phyloP scores from a whole-genome alignment of 2,329 filamentous ascomycete species.

The Sordariomycetes sp. region DNA sequence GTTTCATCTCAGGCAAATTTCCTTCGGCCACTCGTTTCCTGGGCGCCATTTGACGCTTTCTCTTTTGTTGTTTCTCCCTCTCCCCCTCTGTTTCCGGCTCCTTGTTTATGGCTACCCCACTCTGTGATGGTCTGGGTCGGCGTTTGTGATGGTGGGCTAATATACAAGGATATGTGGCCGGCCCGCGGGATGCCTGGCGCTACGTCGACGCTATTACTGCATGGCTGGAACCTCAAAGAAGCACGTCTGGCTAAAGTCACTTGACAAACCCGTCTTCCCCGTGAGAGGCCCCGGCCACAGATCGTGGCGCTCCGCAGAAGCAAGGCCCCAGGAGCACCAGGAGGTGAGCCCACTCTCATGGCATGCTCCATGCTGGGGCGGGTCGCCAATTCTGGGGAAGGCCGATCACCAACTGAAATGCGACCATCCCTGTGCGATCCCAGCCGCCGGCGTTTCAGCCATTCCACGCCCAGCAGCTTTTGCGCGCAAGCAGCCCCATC shows the following conservation, averaged over 20 bases:
- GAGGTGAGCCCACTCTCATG: neutral
- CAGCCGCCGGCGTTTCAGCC: neutral
- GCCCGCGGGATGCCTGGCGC: too few relatives aligned
- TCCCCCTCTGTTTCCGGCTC: neutral
- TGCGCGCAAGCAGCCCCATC: too few relatives aligned
- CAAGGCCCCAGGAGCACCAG: too few relatives aligned
- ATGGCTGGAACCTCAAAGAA: neutral
- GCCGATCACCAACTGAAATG: neutral
- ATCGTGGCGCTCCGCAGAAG: neutral
- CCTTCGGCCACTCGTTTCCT: too few relatives aligned
- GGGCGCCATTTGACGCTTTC: neutral
- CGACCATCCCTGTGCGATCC: neutral
- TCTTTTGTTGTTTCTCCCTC: neutral
- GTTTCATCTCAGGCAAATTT: too few relatives aligned
- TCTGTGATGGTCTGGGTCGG: neutral
- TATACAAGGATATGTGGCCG: neutral
- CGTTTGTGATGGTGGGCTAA: neutral
- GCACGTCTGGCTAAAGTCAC: neutral
- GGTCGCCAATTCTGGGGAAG: neutral
- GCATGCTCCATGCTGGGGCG: neutral
- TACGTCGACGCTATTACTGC: neutral
- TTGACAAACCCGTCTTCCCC: neutral
- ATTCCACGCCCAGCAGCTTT: neutral
- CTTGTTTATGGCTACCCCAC: neutral
- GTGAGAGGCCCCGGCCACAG: neutral